These are phyloP conservation scores for Fusarium pseudoanthophilum DNA, from an alignment of 2,329 filamentous ascomycete species.

Conservation along the genomic window DNA sequence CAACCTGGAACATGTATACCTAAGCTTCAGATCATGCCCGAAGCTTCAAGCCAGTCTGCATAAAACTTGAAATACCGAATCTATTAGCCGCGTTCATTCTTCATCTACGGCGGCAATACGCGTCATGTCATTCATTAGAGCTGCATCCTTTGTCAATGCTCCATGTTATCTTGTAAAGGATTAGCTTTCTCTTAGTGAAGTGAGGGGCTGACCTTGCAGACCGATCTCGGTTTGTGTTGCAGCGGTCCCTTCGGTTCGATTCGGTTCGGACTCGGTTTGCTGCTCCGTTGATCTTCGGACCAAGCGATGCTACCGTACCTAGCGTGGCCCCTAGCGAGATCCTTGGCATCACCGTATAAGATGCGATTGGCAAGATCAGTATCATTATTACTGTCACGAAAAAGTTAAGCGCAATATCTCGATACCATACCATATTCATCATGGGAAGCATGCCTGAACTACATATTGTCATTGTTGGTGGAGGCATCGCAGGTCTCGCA, in stretches of 20 bases:
- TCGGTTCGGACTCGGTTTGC: constrained; percentile 30
- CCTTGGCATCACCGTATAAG: constrained; percentile 17
- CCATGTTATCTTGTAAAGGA: not conserved
- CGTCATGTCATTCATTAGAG: too few relatives aligned
- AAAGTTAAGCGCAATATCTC: not conserved
- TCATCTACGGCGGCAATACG: not conserved
- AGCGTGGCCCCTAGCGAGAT: not conserved
- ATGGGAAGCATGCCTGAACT: constrained; percentile 38
- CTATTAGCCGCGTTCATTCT: not conserved
- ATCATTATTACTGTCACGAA: not conserved
- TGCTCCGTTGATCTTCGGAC: not conserved
- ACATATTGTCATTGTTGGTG: constrained; percentile 35
- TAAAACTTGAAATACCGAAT: not conserved
- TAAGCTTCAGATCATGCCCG: not conserved
- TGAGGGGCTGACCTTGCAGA: not conserved
- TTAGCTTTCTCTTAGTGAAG: not conserved
- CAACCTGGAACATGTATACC: not conserved
- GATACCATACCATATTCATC: not conserved
- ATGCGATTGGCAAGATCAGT: not conserved
- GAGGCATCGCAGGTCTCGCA: constrained; percentile 36
- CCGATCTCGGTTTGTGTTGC: not conserved
- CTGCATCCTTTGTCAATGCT: not conserved
- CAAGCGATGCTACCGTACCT: not conserved
- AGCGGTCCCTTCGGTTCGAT: not conserved
- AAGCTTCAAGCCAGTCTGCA: not conserved